Conservation (phyloP, 352 stramenopile species). For the Peronospora farinosa region DNA sequence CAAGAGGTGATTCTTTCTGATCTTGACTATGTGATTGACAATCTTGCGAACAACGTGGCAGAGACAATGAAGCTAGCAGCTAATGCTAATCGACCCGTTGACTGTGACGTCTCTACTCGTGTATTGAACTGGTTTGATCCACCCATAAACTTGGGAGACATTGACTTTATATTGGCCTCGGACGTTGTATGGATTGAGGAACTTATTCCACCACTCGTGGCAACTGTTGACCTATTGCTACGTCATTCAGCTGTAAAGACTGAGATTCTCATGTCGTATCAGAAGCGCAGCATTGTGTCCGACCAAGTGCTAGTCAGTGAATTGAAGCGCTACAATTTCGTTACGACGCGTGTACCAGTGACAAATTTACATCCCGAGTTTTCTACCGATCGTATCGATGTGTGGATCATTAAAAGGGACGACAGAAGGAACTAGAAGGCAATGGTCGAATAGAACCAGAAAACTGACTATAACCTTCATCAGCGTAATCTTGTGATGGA, state of each 20-base stretch:
- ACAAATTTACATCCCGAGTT: conserved; percentile 38
- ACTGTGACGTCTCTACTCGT: conserved; percentile 17
- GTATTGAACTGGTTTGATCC: conserved; percentile 73
- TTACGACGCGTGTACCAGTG: conserved; percentile 24
- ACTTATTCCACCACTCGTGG: conserved; percentile 79
- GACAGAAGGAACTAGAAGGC: conserved; percentile 15
- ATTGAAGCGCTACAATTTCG: conserved; percentile 30
- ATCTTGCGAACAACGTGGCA: conserved; percentile 53
- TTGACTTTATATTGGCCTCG: conserved; percentile 83
- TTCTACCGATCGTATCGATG: conserved; percentile 36
- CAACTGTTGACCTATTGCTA: conserved; percentile 55
- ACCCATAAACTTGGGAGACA: conserved; percentile 37
- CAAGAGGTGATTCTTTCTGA: conserved; percentile 79
- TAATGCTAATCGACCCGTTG: background rate
- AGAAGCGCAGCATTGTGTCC: conserved; percentile 56
- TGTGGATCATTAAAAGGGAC: conserved; percentile 37
- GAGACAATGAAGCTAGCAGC: conserved; percentile 32
- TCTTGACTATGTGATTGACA: conserved; percentile 82
- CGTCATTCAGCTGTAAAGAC: conserved; percentile 30
- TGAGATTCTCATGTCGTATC: conserved; percentile 61
- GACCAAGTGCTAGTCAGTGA: conserved; percentile 55
- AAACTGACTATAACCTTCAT: conserved; percentile 1
- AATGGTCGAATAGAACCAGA: conserved; percentile 11
- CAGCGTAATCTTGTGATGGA: conserved; percentile 3
- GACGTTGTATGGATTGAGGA: conserved; percentile 89